Conservation (phyloP, 192 early-diverging fungal genomes). For the Linnemannia schmuckeri region DNA sequence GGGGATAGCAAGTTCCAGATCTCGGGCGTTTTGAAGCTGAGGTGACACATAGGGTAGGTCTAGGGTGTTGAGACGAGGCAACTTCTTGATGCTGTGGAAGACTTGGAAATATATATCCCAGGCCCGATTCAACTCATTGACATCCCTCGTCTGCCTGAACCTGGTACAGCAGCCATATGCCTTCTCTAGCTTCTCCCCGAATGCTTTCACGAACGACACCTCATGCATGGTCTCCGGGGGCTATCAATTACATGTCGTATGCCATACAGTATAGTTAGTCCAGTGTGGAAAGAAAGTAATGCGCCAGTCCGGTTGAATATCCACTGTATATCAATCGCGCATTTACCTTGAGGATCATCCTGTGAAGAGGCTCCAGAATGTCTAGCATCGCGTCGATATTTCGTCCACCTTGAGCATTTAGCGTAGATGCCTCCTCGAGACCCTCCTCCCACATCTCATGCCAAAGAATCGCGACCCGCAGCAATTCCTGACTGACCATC, state of each 20-base stretch:
- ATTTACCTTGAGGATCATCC: constrained; percentile 39
- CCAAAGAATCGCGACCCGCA: constrained; percentile 94
- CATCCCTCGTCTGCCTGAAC: constrained; percentile 78
- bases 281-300: not conserved
- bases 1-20: constrained; percentile 93
- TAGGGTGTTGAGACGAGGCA: constrained; percentile 71
- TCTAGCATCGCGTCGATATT: constrained; percentile 89
- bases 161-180: constrained; percentile 86
- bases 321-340: not conserved
- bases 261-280: not conserved
- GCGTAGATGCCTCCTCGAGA: constrained; percentile 83
- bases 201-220: constrained; percentile 89
- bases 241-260: constrained; percentile 13
- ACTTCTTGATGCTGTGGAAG: constrained; percentile 20
- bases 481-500: constrained; percentile 94
- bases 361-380: constrained; percentile 72
- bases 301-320: no score
- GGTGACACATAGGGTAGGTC: constrained; percentile 94
- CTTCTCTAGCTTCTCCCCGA: constrained; percentile 87
- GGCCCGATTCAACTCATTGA: constrained; percentile 88
- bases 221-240: constrained; percentile 91
- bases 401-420: constrained; percentile 75
- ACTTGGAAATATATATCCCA: constrained; percentile 89
- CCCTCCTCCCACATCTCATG: constrained; percentile 98
- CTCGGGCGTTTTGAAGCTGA: constrained; percentile 81